Conservation (phyloP, 352 stramenopile genomes). For the Stephanocyclus meneghinianus region DNA sequence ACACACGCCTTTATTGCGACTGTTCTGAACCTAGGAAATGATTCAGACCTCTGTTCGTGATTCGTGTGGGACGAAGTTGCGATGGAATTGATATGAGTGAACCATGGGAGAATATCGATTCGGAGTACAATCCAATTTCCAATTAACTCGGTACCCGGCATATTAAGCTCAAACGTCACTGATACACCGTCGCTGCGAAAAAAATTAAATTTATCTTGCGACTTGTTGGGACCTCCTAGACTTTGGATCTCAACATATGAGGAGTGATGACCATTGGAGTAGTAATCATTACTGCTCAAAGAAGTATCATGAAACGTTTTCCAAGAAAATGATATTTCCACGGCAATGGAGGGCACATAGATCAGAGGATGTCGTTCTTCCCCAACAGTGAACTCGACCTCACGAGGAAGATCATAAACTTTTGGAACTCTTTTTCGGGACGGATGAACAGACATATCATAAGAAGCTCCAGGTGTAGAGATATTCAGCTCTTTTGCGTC, state of each 20-base stretch:
- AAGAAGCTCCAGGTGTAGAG: conserved; percentile 50
- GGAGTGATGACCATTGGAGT: conserved; percentile 45
- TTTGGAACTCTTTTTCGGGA: conserved; percentile 21
- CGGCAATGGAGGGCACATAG: conserved; percentile 47
- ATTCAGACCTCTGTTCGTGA: conserved; percentile 31
- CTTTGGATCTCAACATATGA: conserved; percentile 37
- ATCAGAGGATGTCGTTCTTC: conserved; percentile 48
- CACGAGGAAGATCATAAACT: conserved; percentile 30
- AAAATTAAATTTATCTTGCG: conserved; percentile 53
- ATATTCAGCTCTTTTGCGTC: conserved; percentile 43
- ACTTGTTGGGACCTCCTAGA: neutral
- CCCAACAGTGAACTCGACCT: conserved; percentile 38
- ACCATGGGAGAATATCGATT: conserved; percentile 65
- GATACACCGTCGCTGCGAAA: conserved; percentile 57
- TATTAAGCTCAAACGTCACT: conserved; percentile 46
- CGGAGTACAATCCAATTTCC: conserved; percentile 60
- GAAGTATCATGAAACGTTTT: conserved; percentile 34
- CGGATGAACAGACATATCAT: conserved; percentile 54
- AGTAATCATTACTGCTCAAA: neutral
- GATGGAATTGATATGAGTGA: conserved; percentile 59
- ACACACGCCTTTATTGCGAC: conserved; percentile 40
- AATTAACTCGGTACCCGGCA: conserved; percentile 32
- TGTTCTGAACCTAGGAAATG: conserved; percentile 38
- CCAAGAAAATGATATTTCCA: conserved; percentile 53
- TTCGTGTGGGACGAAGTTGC: conserved; percentile 14